These are phyloP conservation scores for Cucurbita pepo DNA, from an alignment of 306 rosid genomes.

Conservation along the genomic window DNA sequence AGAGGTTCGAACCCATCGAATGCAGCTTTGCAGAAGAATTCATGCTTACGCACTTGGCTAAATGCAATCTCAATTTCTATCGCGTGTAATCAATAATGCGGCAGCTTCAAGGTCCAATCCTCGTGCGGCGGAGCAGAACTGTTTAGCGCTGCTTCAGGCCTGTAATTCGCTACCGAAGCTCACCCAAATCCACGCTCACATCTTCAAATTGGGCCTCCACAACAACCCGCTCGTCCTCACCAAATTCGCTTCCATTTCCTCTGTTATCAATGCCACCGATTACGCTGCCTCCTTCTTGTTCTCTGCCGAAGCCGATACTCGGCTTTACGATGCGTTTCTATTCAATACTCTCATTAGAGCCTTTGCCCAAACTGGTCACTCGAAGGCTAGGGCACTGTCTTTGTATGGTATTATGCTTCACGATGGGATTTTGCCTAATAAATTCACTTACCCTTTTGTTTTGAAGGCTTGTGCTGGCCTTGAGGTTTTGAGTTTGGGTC, in stretches of 20 bases:
- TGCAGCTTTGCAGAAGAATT: not conserved
- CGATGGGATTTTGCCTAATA: constrained; percentile 50
- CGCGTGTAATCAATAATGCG: constrained; percentile 8
- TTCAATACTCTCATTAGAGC: constrained; percentile 68
- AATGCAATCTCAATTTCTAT: constrained; percentile 15
- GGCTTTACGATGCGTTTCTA: constrained; percentile 46
- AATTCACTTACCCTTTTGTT: constrained; percentile 74
- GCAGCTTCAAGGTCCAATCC: constrained; percentile 14
- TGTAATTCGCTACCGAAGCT: constrained; percentile 31
- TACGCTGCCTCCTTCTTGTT: constrained; percentile 51
- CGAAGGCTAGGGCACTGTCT: constrained; percentile 24
- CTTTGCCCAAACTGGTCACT: constrained; percentile 38
- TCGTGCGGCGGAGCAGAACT: constrained; percentile 56
- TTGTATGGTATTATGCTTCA: constrained; percentile 32
- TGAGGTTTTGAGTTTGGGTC: constrained; percentile 32
- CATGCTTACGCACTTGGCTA: not conserved
- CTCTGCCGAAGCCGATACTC: constrained; percentile 20
- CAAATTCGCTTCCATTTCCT: constrained; percentile 59
- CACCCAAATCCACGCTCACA: constrained; percentile 41
- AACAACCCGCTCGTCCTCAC: constrained; percentile 71
- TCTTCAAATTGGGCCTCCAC: constrained; percentile 50
- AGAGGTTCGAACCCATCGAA: not conserved
- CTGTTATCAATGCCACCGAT: constrained; percentile 29
- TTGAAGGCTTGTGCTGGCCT: constrained; percentile 82
- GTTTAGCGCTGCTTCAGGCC: constrained; percentile 36